Base-by-base conservation (phyloP, 1,284 basidiomycete genomes). In the Peniophora sp. region DNA sequence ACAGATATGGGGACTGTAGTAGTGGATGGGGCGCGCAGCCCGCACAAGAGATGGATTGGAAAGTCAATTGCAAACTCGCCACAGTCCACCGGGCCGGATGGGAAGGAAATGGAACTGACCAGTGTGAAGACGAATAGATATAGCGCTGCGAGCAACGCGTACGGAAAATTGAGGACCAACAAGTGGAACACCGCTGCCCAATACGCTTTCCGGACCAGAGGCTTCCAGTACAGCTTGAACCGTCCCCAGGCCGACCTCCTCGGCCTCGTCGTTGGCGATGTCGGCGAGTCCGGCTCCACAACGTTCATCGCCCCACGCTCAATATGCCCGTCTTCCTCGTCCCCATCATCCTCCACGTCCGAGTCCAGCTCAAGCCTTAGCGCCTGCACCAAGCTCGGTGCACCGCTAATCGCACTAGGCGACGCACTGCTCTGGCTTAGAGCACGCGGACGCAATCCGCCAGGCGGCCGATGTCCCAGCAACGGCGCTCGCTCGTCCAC, bases 111-210 rank as follows among this genome's bases (percentile, higher is more conserved):
- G 41, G 41, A 23, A 72, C 81, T 59, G 59, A 89, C 86, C 65
- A 90, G 64, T 1, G 87, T 89, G 59, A 89, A 85, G 20, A 86
- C 79, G 57, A 90, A 87, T 5, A 87, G 69, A 63, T 81, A 89
- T 3, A 88, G 60, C 81, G 83, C 89, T 14, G 85, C 81, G 17
- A 70, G 59, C 51, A 90, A 66, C 10, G 85, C 84, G 59, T 78
- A 89, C 0, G 85, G 85, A 59, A 90, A 87, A 65, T 90, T 90
- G 56, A 90, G 49, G 19, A 85, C 66, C 48, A 80, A 60, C 16
- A 90, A 70, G 61, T 90, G 88, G 47, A 85, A 73, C 17, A 86
- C 65, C 0, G 85, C 69, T 27, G 70, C 65, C 57, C 83, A 85
- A 60, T 89, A 89, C 23, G 72, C 70, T 53, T 59, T 67, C 50